Evolutionary conservation across 108 stramenopile genomes (phyloP).

Genomic region (Thalassiosira profunda): DNA sequence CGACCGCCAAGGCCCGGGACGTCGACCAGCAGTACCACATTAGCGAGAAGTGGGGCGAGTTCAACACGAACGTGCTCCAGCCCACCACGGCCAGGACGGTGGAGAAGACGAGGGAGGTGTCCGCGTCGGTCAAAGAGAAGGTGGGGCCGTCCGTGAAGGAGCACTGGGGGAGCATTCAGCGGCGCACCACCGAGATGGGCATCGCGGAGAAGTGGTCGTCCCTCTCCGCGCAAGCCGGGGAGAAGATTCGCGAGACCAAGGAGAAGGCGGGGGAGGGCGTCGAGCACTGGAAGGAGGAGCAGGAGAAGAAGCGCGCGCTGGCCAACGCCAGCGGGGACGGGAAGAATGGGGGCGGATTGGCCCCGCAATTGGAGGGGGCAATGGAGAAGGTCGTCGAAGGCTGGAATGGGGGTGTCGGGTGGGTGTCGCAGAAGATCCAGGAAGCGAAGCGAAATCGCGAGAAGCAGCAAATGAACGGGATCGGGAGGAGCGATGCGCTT

Average conservation of each 20-base stretch:
- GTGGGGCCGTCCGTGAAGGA: no score
- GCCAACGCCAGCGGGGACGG: no score
- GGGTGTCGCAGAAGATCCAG: slow-evolving; percentile 29
- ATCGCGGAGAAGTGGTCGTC: slow-evolving; percentile 16
- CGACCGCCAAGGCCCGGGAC: slow-evolving; percentile 3
- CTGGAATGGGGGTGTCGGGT: slow-evolving; percentile 8
- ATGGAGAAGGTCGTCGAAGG: slow-evolving; percentile 9
- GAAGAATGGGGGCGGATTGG: not conserved
- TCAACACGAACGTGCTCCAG: not conserved
- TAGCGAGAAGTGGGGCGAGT: not conserved
- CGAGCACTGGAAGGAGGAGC: slow-evolving; percentile 27
- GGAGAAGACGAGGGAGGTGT: not conserved
- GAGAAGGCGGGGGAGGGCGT: slow-evolving; percentile 1
- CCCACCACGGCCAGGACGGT: slow-evolving; percentile 11
- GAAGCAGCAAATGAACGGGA: no score
- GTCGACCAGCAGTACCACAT: slow-evolving; percentile 4
- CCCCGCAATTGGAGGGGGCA: not conserved
- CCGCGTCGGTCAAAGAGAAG: no score
- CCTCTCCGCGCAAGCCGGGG: slow-evolving; percentile 1
- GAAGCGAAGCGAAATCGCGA: no score
- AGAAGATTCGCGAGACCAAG: not conserved
- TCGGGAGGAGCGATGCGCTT: no score
- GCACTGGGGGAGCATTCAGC: slow-evolving; percentile 10
- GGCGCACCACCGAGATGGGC: not conserved
- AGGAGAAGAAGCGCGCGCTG: slow-evolving; percentile 15